These are phyloP conservation scores for Saksenaea oblongispora DNA, from an alignment of 371 early-diverging fungal genomes.

Conservation along the genomic window DNA sequence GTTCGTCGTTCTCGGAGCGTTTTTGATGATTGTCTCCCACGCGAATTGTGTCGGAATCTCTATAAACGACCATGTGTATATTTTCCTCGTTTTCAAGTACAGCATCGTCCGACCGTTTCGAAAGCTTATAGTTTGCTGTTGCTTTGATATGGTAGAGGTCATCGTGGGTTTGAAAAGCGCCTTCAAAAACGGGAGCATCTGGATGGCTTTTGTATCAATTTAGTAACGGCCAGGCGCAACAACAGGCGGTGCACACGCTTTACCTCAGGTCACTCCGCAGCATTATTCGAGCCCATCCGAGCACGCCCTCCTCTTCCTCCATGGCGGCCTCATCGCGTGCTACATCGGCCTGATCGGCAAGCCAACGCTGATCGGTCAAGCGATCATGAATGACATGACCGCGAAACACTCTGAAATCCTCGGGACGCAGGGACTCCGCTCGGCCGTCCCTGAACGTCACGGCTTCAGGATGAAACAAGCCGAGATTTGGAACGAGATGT, in stretches of 20 bases:
- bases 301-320: conserved; percentile 35
- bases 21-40: conserved; percentile 8
- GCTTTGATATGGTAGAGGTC: conserved; percentile 70
- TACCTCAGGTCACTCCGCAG: conserved; percentile 56
- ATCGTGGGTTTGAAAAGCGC: conserved; percentile 59
- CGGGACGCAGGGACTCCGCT: conserved; percentile 21
- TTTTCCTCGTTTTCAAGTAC: conserved; percentile 15
- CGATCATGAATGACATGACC: conserved; percentile 36
- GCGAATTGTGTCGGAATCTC: conserved; percentile 63
- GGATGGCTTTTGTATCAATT: conserved; percentile 15
- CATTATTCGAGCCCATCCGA: conserved; percentile 75
- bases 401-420: conserved; percentile 41
- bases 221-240: conserved; percentile 9
- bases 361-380: conserved; percentile 37
- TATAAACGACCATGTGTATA: conserved; percentile 62
- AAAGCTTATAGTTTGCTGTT: conserved; percentile 54
- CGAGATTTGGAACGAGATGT: conserved; percentile 73
- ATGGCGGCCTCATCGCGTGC: conserved; percentile 27
- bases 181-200: conserved; percentile 60
- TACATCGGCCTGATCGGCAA: conserved; percentile 33
- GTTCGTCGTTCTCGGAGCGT: conserved; percentile 5
- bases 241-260: background rate
- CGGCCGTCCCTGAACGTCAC: conserved; percentile 29
- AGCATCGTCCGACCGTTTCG: conserved; percentile 66
- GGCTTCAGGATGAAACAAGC: conserved; percentile 77